Conservation (phyloP, 78 protist genomes). For the Thecamonas trahens region DNA sequence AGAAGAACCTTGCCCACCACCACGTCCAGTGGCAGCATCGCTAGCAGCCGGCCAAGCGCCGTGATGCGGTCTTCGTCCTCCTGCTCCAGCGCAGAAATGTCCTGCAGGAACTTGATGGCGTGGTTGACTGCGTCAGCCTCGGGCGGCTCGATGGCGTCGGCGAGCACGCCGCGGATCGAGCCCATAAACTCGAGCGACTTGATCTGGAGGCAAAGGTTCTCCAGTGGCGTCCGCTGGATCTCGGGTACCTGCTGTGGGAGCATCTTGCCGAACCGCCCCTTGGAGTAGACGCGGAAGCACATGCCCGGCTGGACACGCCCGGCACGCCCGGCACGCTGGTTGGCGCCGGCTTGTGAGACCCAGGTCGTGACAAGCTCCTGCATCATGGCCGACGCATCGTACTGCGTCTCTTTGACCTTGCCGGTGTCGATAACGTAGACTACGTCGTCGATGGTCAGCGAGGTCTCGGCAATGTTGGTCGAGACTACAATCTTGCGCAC, state of each 20-base stretch:
- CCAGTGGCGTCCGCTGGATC: slow-evolving; percentile 60
- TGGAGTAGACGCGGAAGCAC: slow-evolving; percentile 44
- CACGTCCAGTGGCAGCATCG: slow-evolving; percentile 43
- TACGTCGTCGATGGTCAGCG: slow-evolving; percentile 87
- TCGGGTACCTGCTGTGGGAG: slow-evolving; percentile 52
- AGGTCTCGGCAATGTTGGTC: slow-evolving; percentile 95
- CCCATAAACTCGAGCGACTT: slow-evolving; percentile 12
- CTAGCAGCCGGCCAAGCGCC: slow-evolving; percentile 42
- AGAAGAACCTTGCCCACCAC: slow-evolving; percentile 43
- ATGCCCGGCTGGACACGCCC: slow-evolving; percentile 42
- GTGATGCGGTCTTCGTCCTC: neutral
- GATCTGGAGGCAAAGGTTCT: slow-evolving; percentile 44
- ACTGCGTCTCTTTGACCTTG: slow-evolving; percentile 50
- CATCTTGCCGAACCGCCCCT: neutral
- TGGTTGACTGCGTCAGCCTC: neutral
- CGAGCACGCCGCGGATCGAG: slow-evolving; percentile 2
- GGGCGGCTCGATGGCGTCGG: slow-evolving; percentile 37
- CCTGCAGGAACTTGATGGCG: slow-evolving; percentile 8
- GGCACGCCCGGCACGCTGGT: slow-evolving; percentile 81
- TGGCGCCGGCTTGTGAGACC: slow-evolving; percentile 47
- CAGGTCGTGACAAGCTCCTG: slow-evolving; percentile 7
- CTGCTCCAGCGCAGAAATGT: neutral
- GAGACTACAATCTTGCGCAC: slow-evolving; percentile 80
- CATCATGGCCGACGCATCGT: slow-evolving; percentile 29
- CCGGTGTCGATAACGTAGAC: slow-evolving; percentile 86